phyloP scores from a whole-genome alignment of 2,329 filamentous ascomycete genomes.

The Talaromyces atroroseus region DNA sequence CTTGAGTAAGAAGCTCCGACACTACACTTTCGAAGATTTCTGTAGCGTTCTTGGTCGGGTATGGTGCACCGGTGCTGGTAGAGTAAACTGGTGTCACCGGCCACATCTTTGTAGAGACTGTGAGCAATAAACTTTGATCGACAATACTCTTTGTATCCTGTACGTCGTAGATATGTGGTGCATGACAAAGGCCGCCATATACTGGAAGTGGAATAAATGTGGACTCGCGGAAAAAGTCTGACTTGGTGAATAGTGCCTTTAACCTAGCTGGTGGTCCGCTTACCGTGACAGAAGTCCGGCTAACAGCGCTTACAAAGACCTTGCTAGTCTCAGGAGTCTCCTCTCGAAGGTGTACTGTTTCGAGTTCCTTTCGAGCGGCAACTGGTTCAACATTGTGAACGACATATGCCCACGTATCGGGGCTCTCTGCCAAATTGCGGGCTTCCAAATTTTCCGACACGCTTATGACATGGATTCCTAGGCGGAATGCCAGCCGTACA shows the following conservation, averaged over 20 bases:
- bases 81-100: slow-evolving; percentile 15
- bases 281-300: slow-evolving; percentile 19
- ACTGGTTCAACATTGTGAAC: slow-evolving; percentile 18
- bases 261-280: slow-evolving; percentile 25
- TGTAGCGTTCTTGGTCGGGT: no score
- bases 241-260: slow-evolving; percentile 18
- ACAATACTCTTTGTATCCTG: slow-evolving; percentile 15
- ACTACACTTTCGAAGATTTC: no score
- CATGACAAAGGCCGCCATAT: slow-evolving; percentile 29
- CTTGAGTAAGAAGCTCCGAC: no score
- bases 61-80: slow-evolving; percentile 16
- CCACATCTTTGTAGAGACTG: not conserved
- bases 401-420: slow-evolving; percentile 25
- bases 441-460: slow-evolving; percentile 42
- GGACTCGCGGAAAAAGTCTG: slow-evolving; percentile 19
- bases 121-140: not conserved
- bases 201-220: slow-evolving; percentile 22
- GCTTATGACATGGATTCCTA: slow-evolving; percentile 40
- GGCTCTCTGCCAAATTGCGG: slow-evolving; percentile 14
- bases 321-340: slow-evolving; percentile 13
- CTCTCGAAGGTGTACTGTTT: slow-evolving; percentile 4
- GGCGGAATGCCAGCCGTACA: slow-evolving; percentile 42
- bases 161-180: slow-evolving; percentile 43
- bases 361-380: slow-evolving; percentile 23
- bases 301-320: slow-evolving; percentile 22